Evolutionary conservation across 192 early-diverging fungal species (phyloP), one percentile per base, ranked within the genome.

Genomic region (Cetraspora pellucida): DNA sequence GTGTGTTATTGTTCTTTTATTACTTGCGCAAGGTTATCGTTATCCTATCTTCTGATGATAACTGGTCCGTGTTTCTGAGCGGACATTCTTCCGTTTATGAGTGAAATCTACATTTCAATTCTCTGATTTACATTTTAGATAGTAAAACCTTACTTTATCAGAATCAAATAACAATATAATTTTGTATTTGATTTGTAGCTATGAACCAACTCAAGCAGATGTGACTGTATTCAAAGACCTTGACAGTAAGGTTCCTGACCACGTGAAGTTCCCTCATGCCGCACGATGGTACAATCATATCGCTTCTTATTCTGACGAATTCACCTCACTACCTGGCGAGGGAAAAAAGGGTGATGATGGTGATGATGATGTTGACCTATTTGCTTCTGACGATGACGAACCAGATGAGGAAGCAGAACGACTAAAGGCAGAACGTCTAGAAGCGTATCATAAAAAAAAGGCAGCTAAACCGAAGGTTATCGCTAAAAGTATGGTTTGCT

Each of bases 231-330:
- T 94, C 85, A 89, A 93, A 77, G 88, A 89, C 43, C 80, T 96
- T 72, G 77, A 87, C 55, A 8, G 27, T 8, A 88, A 83, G 64
- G 93, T 90, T 73, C 94, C 95, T 78, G 87, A 90, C 65, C 89
- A 90, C 77, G 80, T 72, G 74, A 85, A 87, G 72, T 95, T 88
- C 86, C 95, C 95, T 74, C 93, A 98, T 83, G 90, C 92, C 74
- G 90, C 93, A 78, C 92, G 96, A 86, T 98, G 96, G 96, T 96
- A 95, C 91, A 91, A 90, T 83, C 95, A 98, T 91, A 93, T 98
- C 79, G 85, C 87, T 55, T 78, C 88, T 47, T 76, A 76, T 31
- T 74, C 19, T n/a, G 49, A 76, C 28, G n/a, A 37, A 52, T 60
- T 57, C 64, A 17, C 7, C 25, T 54, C 3, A 5, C 47, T 79